phyloP scores from a whole-genome alignment of 257 asterid genomes.

The Apocynum venetum region DNA sequence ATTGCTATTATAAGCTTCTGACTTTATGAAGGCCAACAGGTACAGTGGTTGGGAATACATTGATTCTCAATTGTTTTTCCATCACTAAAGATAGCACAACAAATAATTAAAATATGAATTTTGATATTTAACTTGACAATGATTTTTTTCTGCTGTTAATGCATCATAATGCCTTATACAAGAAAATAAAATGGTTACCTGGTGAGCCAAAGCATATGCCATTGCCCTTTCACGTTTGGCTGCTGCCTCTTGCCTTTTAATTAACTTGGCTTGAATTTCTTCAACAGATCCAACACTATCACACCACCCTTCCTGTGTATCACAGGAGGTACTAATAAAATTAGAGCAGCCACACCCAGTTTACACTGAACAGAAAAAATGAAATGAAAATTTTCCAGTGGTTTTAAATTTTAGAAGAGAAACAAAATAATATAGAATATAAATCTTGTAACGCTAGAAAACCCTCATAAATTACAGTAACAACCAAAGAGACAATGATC shows the following conservation, averaged over 20 bases:
- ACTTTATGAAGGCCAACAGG: background rate
- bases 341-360: background rate
- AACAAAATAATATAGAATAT: background rate
- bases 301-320: constrained; percentile 87
- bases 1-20: background rate
- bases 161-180: constrained; percentile 12
- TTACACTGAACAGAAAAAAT: background rate
- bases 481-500: background rate
- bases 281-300: constrained; percentile 92
- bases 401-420: background rate
- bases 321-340: constrained; percentile 3
- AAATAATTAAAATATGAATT: background rate
- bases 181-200: constrained; percentile 42
- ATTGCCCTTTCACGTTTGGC: constrained; percentile 99
- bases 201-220: constrained; percentile 99
- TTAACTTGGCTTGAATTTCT: constrained; percentile 85
- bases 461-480: background rate
- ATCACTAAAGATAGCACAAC: background rate
- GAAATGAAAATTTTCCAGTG: background rate
- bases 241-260: constrained; percentile 96
- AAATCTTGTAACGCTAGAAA: background rate
- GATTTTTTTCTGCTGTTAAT: background rate
- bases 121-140: background rate
- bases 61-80: background rate
- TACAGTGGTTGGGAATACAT: background rate